Evolutionary conservation across 768 basidiomycete genomes (phyloP), one percentile per base, ranked within the genome.

Genomic region (Phylloporus scabripes): DNA sequence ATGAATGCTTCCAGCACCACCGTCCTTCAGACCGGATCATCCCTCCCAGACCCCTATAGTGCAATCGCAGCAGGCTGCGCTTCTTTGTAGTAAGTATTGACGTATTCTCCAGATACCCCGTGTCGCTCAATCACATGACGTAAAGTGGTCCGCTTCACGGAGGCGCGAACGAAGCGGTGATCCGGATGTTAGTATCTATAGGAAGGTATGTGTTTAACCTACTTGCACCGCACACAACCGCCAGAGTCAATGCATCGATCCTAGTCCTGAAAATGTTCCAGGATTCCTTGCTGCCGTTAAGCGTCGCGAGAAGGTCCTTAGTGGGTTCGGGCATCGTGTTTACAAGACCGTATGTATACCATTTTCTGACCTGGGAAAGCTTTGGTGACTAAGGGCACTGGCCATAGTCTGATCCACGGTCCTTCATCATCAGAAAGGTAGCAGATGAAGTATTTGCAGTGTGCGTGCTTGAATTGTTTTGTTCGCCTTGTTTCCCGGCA

Each of bases 121-220:
- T 29, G 14, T 24, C 31, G 24, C 18, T 42, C 47, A 11, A 26
- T 46, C 20, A 9, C 5, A 10, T 48, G 49, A 12, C 12, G 12
- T 34, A n/a, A 42, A 67, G 53, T 36, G 48, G 50, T 28, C 45
- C 62, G 78, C 62, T 66, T 21, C 65, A 66, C 17, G 88, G 90
- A 55, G 91, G 92, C 45, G 92, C 92, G 3, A 92, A 92, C 57
- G 92, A 95, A 66, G 91, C 92, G 5, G 92, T 95, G 52, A 92
- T 95, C 61, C 83, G 93, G 12, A 95, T 95, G 93, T 73, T 95
- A 36, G 77, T 91, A 37, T 83, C 87, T 1, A 92, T 95, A 53
- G 92, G 90, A 59, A 81, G 80, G 80, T 87, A 58, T 60, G 81
- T 64, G 24, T n/a, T 1, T 12, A 26, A 12, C 17, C 8, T 24